These are phyloP conservation scores for Chaetoscypha palmicola DNA, from an alignment of 2,329 filamentous ascomycete genomes.

Conservation along the genomic window DNA sequence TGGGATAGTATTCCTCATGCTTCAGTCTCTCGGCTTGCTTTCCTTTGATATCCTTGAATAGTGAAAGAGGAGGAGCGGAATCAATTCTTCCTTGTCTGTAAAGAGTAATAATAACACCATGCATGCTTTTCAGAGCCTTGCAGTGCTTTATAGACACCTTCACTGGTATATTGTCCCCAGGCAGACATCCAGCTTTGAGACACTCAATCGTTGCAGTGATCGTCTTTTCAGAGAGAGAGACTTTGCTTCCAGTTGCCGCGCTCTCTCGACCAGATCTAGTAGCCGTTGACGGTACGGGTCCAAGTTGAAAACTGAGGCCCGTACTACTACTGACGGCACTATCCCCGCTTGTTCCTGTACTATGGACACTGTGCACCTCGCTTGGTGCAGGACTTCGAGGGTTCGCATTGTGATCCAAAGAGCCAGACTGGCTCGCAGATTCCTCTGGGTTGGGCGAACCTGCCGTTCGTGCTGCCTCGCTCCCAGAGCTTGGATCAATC, in stretches of 20 bases:
- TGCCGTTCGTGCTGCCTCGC: constrained; percentile 15
- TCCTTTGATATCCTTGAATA: constrained; percentile 45
- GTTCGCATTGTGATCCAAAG: constrained; percentile 35
- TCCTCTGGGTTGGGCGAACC: constrained; percentile 28
- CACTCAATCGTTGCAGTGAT: constrained; percentile 85
- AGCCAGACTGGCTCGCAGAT: constrained; percentile 30
- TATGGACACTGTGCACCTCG: constrained; percentile 61
- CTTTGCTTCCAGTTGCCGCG: constrained; percentile 42
- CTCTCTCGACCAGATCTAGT: constrained; percentile 39
- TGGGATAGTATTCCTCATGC: constrained; percentile 73
- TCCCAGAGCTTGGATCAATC: constrained; percentile 21
- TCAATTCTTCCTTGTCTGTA: constrained; percentile 90
- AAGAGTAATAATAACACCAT: constrained; percentile 86
- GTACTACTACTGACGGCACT: constrained; percentile 41
- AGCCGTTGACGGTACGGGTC: constrained; percentile 31
- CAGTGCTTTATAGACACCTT: constrained; percentile 80
- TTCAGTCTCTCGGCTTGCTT: constrained; percentile 62
- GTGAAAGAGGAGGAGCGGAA: constrained; percentile 50
- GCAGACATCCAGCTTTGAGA: constrained; percentile 72
- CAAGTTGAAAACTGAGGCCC: constrained; percentile 39
- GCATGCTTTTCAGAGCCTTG: constrained; percentile 82
- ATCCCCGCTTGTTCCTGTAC: constrained; percentile 64
- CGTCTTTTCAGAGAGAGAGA: constrained; percentile 59
- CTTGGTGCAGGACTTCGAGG: constrained; percentile 41
- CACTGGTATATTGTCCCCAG: constrained; percentile 76